A percentile compares a stretch with the other conserved stretches of the same genome.
Conservation (phyloP, 305 asterid genomes). For the Nicotiana rustica region DNA sequence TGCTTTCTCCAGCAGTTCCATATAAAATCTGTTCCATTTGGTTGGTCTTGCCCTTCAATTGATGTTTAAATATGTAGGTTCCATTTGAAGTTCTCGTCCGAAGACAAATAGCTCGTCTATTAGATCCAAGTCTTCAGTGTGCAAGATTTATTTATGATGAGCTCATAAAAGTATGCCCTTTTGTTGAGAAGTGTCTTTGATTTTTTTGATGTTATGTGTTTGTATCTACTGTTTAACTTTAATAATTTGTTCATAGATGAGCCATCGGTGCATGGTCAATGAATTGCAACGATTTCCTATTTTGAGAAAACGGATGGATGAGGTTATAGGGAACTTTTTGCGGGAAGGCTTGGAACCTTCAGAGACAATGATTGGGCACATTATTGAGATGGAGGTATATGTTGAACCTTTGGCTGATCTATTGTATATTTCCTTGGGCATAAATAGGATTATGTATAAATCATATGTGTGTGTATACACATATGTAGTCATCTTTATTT, state of each 20-base stretch:
- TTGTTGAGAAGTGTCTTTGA: slow-evolving; percentile 14
- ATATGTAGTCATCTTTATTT: background rate
- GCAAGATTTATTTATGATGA: slow-evolving; percentile 90
- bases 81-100: slow-evolving; percentile 93
- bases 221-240: slow-evolving; percentile 41
- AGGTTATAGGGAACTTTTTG: slow-evolving; percentile 71
- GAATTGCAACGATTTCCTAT: slow-evolving; percentile 85
- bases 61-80: slow-evolving; percentile 57
- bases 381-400: slow-evolving; percentile 98
- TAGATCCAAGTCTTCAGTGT: slow-evolving; percentile 97
- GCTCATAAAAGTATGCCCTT: slow-evolving; percentile 70
- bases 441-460: background rate
- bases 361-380: slow-evolving; percentile 94
- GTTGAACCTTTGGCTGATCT: background rate
- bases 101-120: slow-evolving; percentile 82
- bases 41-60: slow-evolving; percentile 3
- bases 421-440: background rate
- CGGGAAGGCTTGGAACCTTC: slow-evolving; percentile 95
- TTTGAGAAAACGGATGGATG: slow-evolving; percentile 75
- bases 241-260: slow-evolving; percentile 61
- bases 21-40: slow-evolving; percentile 26
- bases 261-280: slow-evolving; percentile 76
- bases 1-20: background rate
- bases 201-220: slow-evolving; percentile 29
- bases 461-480: background rate